Percentiles rank a stretch among this genome's conserved stretches.
phyloP scores from a whole-genome alignment of 2,329 filamentous ascomycete genomes.

The Sporothrix curviconia region DNA sequence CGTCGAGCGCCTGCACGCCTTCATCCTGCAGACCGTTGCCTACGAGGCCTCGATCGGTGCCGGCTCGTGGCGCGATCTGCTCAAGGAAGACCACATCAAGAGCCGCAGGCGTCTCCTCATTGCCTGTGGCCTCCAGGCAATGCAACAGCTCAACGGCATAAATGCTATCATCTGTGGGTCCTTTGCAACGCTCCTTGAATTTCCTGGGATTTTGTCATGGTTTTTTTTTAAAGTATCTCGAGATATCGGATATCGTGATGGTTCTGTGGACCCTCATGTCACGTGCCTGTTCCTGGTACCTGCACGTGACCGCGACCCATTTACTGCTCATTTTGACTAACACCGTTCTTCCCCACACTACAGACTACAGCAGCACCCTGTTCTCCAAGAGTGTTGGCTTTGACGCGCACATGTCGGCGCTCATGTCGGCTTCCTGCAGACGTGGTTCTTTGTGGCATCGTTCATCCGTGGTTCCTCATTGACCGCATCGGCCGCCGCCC shows the following conservation, averaged over 20 bases:
- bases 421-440: constrained; percentile 45
- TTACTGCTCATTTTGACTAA: not conserved
- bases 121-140: constrained; percentile 37
- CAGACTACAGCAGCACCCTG: constrained; percentile 45
- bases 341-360: not conserved
- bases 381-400: constrained; percentile 28
- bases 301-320: too few relatives aligned
- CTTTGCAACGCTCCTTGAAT: too few relatives aligned
- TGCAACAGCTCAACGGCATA: constrained; percentile 35
- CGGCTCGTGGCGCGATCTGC: constrained; percentile 42
- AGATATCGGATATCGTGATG: too few relatives aligned
- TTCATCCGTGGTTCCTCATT: constrained; percentile 30
- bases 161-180: constrained; percentile 1
- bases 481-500: constrained; percentile 62
- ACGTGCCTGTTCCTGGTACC: too few relatives aligned
- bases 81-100: constrained; percentile 37
- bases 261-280: too few relatives aligned
- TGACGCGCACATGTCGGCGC: constrained; percentile 10
- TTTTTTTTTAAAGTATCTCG: too few relatives aligned
- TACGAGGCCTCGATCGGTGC: constrained; percentile 34
- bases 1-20: constrained; percentile 24
- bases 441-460: constrained; percentile 30
- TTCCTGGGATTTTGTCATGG: too few relatives aligned
- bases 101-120: constrained; percentile 11
- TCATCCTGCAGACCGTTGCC: constrained; percentile 22